A percentile compares a stretch with the other conserved stretches of the same genome.
These are phyloP conservation scores for Neospermospora avenae DNA, from an alignment of 2,329 filamentous ascomycete genomes.

Conservation along the genomic window DNA sequence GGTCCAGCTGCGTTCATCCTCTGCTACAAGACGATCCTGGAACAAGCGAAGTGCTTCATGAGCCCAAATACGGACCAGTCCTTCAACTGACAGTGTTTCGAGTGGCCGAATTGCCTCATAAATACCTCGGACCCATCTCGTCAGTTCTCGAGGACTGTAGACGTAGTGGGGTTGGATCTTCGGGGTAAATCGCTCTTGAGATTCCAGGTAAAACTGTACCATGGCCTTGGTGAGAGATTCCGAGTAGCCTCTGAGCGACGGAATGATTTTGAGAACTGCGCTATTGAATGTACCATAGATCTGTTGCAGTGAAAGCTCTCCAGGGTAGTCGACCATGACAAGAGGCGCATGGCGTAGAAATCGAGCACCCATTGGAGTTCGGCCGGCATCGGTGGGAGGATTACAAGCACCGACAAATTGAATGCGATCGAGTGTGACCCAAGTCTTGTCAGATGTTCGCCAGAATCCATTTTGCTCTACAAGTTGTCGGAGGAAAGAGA, in stretches of 20 bases:
- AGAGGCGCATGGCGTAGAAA: slow-evolving; percentile 97
- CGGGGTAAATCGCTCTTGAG: slow-evolving; percentile 89
- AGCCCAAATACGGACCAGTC: slow-evolving; percentile 94
- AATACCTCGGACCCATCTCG: slow-evolving; percentile 93
- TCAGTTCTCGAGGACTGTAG: slow-evolving; percentile 97
- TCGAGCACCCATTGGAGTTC: slow-evolving; percentile 87
- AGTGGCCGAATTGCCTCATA: slow-evolving; percentile 96
- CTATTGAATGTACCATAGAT: slow-evolving; percentile 99
- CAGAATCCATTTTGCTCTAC: slow-evolving; percentile 99
- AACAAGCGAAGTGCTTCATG: slow-evolving; percentile 95
- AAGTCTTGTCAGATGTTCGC: slow-evolving; percentile 94
- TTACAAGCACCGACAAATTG: slow-evolving; percentile 99
- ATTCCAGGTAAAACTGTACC: slow-evolving; percentile 95
- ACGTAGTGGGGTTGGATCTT: slow-evolving; percentile 98
- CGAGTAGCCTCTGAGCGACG: slow-evolving; percentile 89
- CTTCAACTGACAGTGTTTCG: slow-evolving; percentile 83
- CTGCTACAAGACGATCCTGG: slow-evolving; percentile 92
- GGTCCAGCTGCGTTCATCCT: slow-evolving; percentile 94
- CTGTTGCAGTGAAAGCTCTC: slow-evolving; percentile 88
- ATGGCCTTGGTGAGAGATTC: slow-evolving; percentile 94
- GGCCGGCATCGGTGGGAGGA: slow-evolving; percentile 93
- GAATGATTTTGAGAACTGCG: slow-evolving; percentile 94
- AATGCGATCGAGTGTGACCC: slow-evolving; percentile 96
- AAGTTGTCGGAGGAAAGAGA: slow-evolving; percentile 94
- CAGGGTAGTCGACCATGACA: slow-evolving; percentile 99